Conservation (phyloP, 768 basidiomycete species). For the Tricholoma saponaceum region DNA sequence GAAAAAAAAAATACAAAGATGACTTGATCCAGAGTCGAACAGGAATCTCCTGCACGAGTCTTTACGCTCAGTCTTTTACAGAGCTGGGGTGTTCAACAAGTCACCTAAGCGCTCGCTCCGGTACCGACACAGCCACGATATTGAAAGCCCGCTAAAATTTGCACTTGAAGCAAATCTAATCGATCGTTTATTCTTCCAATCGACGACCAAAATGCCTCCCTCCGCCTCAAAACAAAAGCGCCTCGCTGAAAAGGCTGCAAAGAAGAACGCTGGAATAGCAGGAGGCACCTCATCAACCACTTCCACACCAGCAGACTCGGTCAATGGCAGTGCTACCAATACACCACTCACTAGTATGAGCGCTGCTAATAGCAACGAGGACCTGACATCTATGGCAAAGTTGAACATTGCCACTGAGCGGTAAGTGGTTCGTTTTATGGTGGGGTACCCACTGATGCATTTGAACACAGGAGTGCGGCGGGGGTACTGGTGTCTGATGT, state of each 20-base stretch:
- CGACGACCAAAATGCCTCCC: constrained; percentile 54
- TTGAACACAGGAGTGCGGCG: constrained; percentile 63
- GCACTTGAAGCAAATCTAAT: constrained; percentile 13
- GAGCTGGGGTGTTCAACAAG: too few relatives aligned
- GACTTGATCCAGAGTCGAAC: too few relatives aligned
- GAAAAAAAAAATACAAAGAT: too few relatives aligned
- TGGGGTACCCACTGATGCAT: background rate
- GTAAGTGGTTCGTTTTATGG: constrained; percentile 31
- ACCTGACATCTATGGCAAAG: constrained; percentile 84
- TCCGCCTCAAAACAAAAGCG: constrained; percentile 90
- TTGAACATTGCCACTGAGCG: constrained; percentile 87
- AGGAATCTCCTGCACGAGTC: too few relatives aligned
- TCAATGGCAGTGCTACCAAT: constrained; percentile 54
- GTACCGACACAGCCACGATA: constrained; percentile 7
- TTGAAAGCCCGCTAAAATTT: constrained; percentile 32
- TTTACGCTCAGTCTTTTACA: too few relatives aligned
- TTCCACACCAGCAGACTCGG: constrained; percentile 59
- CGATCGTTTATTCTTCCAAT: constrained; percentile 14
- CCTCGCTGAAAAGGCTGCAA: constrained; percentile 90
- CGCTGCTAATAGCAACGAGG: constrained; percentile 76
- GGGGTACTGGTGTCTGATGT: constrained; percentile 92
- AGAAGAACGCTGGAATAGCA: constrained; percentile 50
- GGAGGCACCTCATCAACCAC: constrained; percentile 48
- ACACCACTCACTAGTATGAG: constrained; percentile 85
- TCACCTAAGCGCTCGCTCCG: too few relatives aligned